Evolutionary conservation across 2,329 filamentous ascomycete species (phyloP).

Genomic region (Phialophora expanda): DNA sequence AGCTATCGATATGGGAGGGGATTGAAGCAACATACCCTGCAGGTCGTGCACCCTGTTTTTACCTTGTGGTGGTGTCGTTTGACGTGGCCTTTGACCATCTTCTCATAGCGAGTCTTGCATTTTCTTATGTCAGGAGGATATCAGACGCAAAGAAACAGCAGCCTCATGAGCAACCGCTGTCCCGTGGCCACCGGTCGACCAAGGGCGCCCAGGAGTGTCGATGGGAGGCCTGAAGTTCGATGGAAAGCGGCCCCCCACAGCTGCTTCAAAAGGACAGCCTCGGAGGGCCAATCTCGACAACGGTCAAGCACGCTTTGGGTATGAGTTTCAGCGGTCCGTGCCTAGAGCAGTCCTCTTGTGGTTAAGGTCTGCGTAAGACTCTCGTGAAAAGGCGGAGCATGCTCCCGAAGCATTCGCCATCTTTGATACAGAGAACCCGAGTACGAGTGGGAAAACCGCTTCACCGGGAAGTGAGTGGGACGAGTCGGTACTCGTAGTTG

Average conservation of each 20-base stretch:
- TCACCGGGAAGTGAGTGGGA: neutral
- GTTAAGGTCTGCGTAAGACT: neutral
- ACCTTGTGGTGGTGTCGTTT: slow-evolving; percentile 17
- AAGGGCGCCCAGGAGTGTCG: neutral
- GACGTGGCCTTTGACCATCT: neutral
- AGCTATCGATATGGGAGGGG: neutral
- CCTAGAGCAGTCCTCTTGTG: neutral
- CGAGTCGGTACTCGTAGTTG: neutral
- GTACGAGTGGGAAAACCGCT: neutral
- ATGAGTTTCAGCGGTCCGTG: neutral
- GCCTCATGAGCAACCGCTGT: neutral
- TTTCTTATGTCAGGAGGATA: neutral
- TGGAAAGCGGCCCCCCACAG: neutral
- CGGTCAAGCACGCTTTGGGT: neutral
- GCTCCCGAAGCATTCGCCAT: neutral
- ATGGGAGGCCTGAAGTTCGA: slow-evolving; percentile 3
- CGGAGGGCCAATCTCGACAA: neutral
- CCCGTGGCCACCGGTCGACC: neutral
- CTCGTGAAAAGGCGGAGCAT: neutral
- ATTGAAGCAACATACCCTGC: slow-evolving; percentile 7
- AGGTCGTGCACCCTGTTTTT: slow-evolving; percentile 19
- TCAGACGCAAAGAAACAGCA: neutral
- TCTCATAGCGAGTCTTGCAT: neutral
- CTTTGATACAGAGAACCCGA: neutral
- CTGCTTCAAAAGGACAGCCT: neutral